phyloP scores from a whole-genome alignment of 371 early-diverging fungal species.

The Syncephalastrum racemosum region DNA sequence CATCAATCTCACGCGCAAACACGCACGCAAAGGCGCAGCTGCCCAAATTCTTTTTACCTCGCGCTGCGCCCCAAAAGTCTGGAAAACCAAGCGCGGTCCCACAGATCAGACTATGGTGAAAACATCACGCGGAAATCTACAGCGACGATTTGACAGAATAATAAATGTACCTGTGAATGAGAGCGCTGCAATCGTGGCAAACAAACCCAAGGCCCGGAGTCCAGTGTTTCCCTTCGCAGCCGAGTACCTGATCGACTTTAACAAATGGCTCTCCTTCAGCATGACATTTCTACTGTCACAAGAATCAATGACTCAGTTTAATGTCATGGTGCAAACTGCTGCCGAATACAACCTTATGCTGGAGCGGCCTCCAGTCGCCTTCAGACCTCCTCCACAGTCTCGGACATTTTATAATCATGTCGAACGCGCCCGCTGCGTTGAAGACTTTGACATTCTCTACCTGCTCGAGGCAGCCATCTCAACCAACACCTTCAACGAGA shows the following conservation, averaged over 20 bases:
- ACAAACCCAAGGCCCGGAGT: background rate
- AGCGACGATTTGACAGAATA: constrained; percentile 26
- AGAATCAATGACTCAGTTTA: constrained; percentile 8
- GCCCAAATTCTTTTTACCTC: constrained; percentile 26
- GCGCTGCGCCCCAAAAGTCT: constrained; percentile 23
- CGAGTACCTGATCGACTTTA: constrained; percentile 17
- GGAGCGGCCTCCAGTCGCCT: constrained; percentile 10
- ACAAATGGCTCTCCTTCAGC: constrained; percentile 33
- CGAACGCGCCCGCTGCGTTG: constrained; percentile 10
- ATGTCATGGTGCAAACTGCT: constrained; percentile 20
- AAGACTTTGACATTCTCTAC: constrained; percentile 40
- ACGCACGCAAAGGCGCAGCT: constrained; percentile 6
- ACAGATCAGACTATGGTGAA: background rate
- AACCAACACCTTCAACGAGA: constrained; percentile 31
- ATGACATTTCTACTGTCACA: constrained; percentile 16
- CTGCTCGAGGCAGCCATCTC: constrained; percentile 44
- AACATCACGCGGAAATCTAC: background rate
- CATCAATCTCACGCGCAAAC: constrained; percentile 8
- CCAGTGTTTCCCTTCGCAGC: constrained; percentile 18
- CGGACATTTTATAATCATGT: constrained; percentile 19
- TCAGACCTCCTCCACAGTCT: constrained; percentile 1
- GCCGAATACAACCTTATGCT: constrained; percentile 40
- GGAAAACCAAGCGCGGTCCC: constrained; percentile 16
- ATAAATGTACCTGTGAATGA: constrained; percentile 5
- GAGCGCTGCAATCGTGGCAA: background rate